These are phyloP conservation scores for Hanseniaspora mollemarum DNA, from an alignment of 805 yeast genomes.

Conservation along the genomic window DNA sequence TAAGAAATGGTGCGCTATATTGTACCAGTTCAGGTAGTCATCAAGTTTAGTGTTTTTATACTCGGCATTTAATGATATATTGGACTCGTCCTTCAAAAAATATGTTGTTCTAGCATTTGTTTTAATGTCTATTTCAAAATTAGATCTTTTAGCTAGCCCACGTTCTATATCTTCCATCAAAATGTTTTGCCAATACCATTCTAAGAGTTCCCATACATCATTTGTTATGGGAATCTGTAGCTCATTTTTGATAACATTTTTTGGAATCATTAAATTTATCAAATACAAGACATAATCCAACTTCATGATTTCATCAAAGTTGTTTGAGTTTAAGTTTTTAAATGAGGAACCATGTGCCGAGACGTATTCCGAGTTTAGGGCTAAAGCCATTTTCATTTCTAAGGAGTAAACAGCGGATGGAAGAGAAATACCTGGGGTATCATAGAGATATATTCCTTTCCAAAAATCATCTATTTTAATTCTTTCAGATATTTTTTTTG, in stretches of 20 bases:
- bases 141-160: background rate
- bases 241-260: constrained; percentile 32
- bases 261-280: constrained; percentile 43
- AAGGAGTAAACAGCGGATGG: constrained; percentile 34
- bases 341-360: constrained; percentile 8
- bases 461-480: constrained; percentile 45
- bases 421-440: constrained; percentile 85
- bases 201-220: constrained; percentile 9
- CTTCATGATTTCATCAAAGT: constrained; percentile 11
- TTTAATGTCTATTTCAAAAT: constrained; percentile 1
- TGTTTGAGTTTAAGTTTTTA: background rate
- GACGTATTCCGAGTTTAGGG: constrained; percentile 11
- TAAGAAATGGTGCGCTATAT: constrained; percentile 10
- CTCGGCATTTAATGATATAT: background rate
- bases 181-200: constrained; percentile 13
- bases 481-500: constrained; percentile 63
- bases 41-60: constrained; percentile 5
- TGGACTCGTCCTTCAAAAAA: background rate
- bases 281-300: constrained; percentile 56
- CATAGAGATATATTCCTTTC: constrained; percentile 63
- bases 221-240: constrained; percentile 21
- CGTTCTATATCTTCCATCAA: background rate
- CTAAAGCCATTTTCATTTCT: constrained; percentile 14
- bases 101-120: background rate
- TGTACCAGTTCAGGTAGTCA: constrained; percentile 11